Percentiles rank a stretch among this genome's conserved stretches.
phyloP scores from a whole-genome alignment of 805 yeast genomes.

The Cyberlindnera xylosilytica region DNA sequence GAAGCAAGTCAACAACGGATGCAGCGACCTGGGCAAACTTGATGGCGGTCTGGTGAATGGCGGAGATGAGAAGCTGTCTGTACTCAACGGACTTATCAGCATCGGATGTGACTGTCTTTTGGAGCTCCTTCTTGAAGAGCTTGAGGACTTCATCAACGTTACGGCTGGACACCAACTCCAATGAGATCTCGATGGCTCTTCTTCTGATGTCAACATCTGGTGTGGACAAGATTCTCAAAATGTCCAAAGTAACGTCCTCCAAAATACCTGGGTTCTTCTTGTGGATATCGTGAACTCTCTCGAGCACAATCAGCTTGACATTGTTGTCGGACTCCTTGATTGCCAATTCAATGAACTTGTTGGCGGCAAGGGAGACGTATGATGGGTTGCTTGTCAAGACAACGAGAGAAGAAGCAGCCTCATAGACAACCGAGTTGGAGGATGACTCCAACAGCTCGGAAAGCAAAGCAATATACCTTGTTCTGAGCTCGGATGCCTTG shows the following conservation, averaged over 20 bases:
- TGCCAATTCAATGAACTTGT: constrained; percentile 83
- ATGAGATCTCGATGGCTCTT: constrained; percentile 81
- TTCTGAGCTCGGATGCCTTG: constrained; percentile 58
- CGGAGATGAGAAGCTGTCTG: constrained; percentile 81
- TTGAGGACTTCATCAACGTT: constrained; percentile 93
- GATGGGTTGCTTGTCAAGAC: constrained; percentile 59
- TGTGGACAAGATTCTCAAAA: constrained; percentile 78
- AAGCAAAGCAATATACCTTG: constrained; percentile 69
- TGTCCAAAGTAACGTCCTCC: constrained; percentile 80
- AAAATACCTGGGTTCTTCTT: constrained; percentile 74
- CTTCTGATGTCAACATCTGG: constrained; percentile 90
- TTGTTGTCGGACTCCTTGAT: constrained; percentile 93
- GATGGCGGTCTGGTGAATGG: constrained; percentile 87
- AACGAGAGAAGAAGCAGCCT: constrained; percentile 82
- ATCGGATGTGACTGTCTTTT: constrained; percentile 59
- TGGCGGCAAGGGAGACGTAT: constrained; percentile 74
- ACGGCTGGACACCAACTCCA: constrained; percentile 76
- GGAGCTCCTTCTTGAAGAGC: constrained; percentile 86
- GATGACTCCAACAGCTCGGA: constrained; percentile 68
- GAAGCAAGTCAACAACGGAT: constrained; percentile 79
- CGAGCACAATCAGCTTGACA: constrained; percentile 88
- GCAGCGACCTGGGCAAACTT: constrained; percentile 89
- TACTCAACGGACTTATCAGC: constrained; percentile 85
- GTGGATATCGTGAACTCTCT: constrained; percentile 76
- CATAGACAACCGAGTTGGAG: constrained; percentile 75